A percentile compares a stretch with the other conserved stretches of the same genome.
Conservation (phyloP, 345 rosid species). For the Syzygium grande region DNA sequence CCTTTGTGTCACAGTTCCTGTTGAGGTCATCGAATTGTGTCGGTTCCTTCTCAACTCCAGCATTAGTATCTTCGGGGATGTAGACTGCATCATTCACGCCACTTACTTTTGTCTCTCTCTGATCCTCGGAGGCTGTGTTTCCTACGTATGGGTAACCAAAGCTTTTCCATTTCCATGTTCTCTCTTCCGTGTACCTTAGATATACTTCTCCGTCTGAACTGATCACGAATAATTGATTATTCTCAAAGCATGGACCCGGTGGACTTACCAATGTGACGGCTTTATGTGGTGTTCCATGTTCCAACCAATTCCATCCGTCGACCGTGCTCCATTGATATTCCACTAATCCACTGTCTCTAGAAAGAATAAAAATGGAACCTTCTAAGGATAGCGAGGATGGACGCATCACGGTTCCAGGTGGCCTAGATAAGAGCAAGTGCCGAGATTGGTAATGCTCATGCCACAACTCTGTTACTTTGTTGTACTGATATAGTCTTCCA, state of each 20-base stretch:
- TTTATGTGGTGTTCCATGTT: slow-evolving; percentile 50
- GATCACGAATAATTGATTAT: slow-evolving; percentile 36
- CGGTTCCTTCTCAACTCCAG: slow-evolving; percentile 7
- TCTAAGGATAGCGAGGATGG: slow-evolving; percentile 25
- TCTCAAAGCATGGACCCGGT: slow-evolving; percentile 57
- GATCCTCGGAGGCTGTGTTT: slow-evolving; percentile 4
- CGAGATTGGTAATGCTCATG: slow-evolving; percentile 64
- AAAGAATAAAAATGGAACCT: slow-evolving; percentile 67
- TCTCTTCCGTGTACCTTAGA: slow-evolving; percentile 42
- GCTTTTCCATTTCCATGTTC: slow-evolving; percentile 53
- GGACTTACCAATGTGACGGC: slow-evolving; percentile 42
- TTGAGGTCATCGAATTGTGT: slow-evolving; percentile 4
- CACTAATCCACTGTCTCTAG: slow-evolving; percentile 47
- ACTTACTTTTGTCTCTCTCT: neutral
- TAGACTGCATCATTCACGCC: slow-evolving; percentile 16
- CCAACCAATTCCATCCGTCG: slow-evolving; percentile 68
- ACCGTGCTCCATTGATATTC: slow-evolving; percentile 59
- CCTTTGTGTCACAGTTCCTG: slow-evolving; percentile 15
- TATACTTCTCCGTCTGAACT: slow-evolving; percentile 58
- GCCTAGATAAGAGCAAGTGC: slow-evolving; percentile 39
- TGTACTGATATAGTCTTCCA: slow-evolving; percentile 47
- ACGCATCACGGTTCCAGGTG: slow-evolving; percentile 47
- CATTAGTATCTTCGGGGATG: slow-evolving; percentile 18
- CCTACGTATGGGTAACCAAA: slow-evolving; percentile 32
- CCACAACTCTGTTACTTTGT: slow-evolving; percentile 57